Percentiles rank a stretch among this genome's conserved stretches.
These are phyloP conservation scores for Boletus rufocinnamomeus DNA, from an alignment of 768 basidiomycete genomes.

Conservation along the genomic window DNA sequence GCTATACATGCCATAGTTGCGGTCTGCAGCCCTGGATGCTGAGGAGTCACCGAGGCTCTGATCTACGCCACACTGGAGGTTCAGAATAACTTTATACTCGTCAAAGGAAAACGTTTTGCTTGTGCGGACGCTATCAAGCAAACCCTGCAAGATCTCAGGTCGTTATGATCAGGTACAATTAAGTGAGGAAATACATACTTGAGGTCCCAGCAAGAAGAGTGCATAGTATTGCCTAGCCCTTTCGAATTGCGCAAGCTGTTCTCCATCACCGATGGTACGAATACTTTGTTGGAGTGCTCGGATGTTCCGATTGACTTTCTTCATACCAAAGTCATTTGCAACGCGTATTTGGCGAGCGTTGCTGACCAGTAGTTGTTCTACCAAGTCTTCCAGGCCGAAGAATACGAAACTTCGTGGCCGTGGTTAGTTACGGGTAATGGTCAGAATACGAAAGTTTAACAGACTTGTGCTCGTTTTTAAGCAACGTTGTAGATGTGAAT, in stretches of 20 bases:
- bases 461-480: constrained; percentile 66
- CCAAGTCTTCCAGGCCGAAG: constrained; percentile 78
- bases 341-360: constrained; percentile 69
- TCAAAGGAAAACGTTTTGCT: constrained; percentile 79
- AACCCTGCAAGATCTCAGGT: constrained; percentile 49
- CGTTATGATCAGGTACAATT: constrained; percentile 1
- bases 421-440: background rate
- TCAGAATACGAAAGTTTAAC: constrained; percentile 28
- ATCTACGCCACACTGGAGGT: constrained; percentile 85
- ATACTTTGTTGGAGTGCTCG: constrained; percentile 90
- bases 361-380: constrained; percentile 80
- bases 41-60: constrained; percentile 53
- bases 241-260: constrained; percentile 67
- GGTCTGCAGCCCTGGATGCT: constrained; percentile 56
- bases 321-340: constrained; percentile 75
- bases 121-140: constrained; percentile 70
- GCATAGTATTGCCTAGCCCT: constrained; percentile 80
- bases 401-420: constrained; percentile 72
- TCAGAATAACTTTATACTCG: constrained; percentile 90
- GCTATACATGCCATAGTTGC: constrained; percentile 82
- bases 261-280: constrained; percentile 68
- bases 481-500: constrained; percentile 59
- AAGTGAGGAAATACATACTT: constrained; percentile 46
- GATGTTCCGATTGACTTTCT: constrained; percentile 87
- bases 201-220: constrained; percentile 71